Evolutionary conservation across 495 filamentous ascomycete species (phyloP).

Genomic region (Penicillium waksmanii): DNA sequence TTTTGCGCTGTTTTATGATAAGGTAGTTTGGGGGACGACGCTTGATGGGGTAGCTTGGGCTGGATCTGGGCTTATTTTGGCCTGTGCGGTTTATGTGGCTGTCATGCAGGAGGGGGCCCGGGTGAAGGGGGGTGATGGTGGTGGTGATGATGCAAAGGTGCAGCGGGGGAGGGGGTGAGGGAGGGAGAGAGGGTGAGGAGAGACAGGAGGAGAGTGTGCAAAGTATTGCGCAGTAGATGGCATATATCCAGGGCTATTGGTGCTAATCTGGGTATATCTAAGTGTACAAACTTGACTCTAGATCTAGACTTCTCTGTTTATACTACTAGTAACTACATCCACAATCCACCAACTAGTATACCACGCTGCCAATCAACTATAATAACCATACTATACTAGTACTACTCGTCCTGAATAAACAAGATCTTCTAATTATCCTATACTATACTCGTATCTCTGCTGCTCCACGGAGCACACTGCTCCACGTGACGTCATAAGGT

Average conservation of each 20-base stretch:
- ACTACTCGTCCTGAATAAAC: too few relatives aligned
- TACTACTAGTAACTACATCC: too few relatives aligned
- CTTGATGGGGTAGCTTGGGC: conserved; percentile 68
- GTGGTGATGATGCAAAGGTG: conserved; percentile 1
- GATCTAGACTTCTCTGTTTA: too few relatives aligned
- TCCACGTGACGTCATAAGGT: conserved; percentile 41
- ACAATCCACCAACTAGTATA: too few relatives aligned
- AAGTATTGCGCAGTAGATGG: conserved; percentile 3
- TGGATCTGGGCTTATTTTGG: conserved; percentile 79
- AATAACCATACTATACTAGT: too few relatives aligned
- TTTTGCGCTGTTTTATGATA: conserved; percentile 84
- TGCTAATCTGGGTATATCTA: too few relatives aligned
- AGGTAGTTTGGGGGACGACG: conserved; percentile 71
- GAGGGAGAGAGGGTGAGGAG: conserved; percentile 3
- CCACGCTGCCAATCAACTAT: too few relatives aligned
- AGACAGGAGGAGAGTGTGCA: not conserved
- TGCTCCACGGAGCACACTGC: conserved; percentile 19
- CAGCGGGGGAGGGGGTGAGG: not conserved
- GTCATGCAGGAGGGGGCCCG: conserved; percentile 47
- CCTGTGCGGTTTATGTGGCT: conserved; percentile 79
- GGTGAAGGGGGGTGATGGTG: not conserved
- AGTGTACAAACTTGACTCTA: too few relatives aligned
- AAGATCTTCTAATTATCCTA: not conserved
- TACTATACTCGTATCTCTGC: not conserved
- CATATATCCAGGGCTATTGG: too few relatives aligned